Evolutionary conservation across 805 yeast species (phyloP).

Genomic region (Candida insectalens): DNA sequence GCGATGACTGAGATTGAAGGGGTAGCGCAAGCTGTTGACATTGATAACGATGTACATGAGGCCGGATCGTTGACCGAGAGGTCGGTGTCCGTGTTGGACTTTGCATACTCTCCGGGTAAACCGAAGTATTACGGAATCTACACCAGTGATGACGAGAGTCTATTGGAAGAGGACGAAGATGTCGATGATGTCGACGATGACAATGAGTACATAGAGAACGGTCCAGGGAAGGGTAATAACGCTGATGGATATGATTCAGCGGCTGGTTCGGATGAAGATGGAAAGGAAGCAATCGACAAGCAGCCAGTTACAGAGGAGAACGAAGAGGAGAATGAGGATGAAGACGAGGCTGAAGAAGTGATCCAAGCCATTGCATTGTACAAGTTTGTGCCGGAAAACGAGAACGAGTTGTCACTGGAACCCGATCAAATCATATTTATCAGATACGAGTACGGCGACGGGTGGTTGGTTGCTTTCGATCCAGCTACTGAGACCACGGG

Average conservation of each 20-base stretch:
- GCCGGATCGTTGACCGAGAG: too few relatives aligned
- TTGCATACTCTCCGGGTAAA: constrained; percentile 62
- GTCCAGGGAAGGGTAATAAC: not conserved
- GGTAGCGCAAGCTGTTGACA: too few relatives aligned
- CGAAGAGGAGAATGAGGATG: constrained; percentile 4
- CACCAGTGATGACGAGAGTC: constrained; percentile 12
- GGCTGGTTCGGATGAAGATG: not conserved
- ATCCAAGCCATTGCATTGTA: constrained; percentile 71
- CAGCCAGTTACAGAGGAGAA: not conserved
- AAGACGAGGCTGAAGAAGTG: constrained; percentile 11
- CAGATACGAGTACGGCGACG: constrained; percentile 90
- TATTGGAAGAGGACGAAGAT: constrained; percentile 15
- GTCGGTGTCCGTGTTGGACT: constrained; percentile 61
- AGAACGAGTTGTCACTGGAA: constrained; percentile 69
- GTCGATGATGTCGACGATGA: constrained; percentile 9
- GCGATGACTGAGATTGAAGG: too few relatives aligned
- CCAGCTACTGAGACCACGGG: constrained; percentile 75
- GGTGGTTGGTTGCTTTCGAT: constrained; percentile 94
- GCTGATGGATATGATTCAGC: not conserved
- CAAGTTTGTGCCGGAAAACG: constrained; percentile 88
- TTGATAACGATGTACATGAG: too few relatives aligned
- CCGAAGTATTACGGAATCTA: constrained; percentile 58
- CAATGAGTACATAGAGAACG: not conserved
- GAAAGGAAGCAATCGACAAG: not conserved
- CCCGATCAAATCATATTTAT: constrained; percentile 85